Evolutionary conservation across 352 stramenopile species (phyloP), one percentile per base, ranked within the genome.

Genomic region (Phytophthora aleatoria): DNA sequence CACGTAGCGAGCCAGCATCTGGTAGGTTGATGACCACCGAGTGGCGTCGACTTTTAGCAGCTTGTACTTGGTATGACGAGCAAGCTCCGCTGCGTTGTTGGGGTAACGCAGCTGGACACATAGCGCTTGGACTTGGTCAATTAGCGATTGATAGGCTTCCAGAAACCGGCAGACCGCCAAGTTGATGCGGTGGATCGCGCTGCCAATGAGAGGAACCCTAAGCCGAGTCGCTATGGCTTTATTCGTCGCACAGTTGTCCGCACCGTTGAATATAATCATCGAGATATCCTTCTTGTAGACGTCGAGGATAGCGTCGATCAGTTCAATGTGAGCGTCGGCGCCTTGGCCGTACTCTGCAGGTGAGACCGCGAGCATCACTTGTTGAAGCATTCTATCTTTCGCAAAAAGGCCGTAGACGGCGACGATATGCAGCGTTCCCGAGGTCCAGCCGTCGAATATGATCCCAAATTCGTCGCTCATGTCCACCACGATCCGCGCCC

Each of bases 1-100:
- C 2, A 54, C 55, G 33, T 62, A 62, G 55, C 31, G 43, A 5
- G 5, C 24, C 1, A 49, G 33, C 55, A 62, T 54, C 16, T 44
- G 3, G 24, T 42, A 54, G 1, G 55, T 54, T 2, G 55, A 62
- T 4, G 33, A 49, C 33, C 43, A 49, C 30, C 55, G 20, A 1
- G 43, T 62, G 0, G 7, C 20, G 24, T 61, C 53, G 0, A 31
- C 31, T 6, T 53, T 61, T 11, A 53, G 20, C 7, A 43, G 43
- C 20, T 53, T 61, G 10, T 12, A 28, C 1, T 30, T 10, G 2
- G 42, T 51, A 3, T 47, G 16, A 0, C 31, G 42, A 0, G n/a
- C 42, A 11, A 61, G 43, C 7, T 53, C 16, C 2, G 28, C 53
- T n/a, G n/a, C 16, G 11, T 60, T 60, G 16, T 45, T 52, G 43